Evolutionary conservation across 73 alveolate species (phyloP).

Genomic region (Effrenium voratum): DNA sequence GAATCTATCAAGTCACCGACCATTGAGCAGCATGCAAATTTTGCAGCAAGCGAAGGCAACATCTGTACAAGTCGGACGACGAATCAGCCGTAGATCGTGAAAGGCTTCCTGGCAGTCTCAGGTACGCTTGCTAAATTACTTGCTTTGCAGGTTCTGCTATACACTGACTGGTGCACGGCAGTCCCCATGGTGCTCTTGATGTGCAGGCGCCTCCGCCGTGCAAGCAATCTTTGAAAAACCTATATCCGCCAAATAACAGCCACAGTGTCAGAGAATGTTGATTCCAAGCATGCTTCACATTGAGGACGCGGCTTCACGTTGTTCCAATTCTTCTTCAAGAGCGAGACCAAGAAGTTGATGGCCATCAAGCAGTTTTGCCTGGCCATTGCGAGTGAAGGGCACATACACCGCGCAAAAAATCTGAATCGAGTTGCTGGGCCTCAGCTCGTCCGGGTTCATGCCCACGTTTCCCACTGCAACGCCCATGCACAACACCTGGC

Average conservation of each 20-base stretch:
- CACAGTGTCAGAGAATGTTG: not conserved
- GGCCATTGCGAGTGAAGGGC: too few species aligned
- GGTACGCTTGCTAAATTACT: not conserved
- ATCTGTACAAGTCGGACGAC: not conserved
- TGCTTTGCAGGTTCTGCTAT: not conserved
- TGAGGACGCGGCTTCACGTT: constrained; percentile 94
- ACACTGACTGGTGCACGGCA: not conserved
- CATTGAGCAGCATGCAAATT: not conserved
- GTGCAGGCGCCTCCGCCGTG: constrained; percentile 87
- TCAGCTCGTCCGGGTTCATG: constrained; percentile 97
- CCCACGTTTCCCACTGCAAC: constrained; percentile 97
- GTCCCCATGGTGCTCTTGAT: constrained; percentile 97
- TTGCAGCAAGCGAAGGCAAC: constrained; percentile 29
- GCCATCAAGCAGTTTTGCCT: constrained; percentile 96
- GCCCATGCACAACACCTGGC: constrained; percentile 96
- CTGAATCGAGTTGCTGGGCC: constrained; percentile 9
- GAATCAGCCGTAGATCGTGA: constrained; percentile 94
- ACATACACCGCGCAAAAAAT: not conserved
- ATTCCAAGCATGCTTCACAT: not conserved
- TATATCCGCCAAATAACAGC: not conserved
- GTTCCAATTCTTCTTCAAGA: constrained; percentile 97
- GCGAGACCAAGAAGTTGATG: constrained; percentile 95
- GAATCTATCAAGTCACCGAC: not conserved
- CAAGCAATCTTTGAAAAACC: too few species aligned
- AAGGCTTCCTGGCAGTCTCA: constrained; percentile 94